phyloP scores from a whole-genome alignment of 2,329 filamentous ascomycete genomes.

The Colletotrichum sp. region DNA sequence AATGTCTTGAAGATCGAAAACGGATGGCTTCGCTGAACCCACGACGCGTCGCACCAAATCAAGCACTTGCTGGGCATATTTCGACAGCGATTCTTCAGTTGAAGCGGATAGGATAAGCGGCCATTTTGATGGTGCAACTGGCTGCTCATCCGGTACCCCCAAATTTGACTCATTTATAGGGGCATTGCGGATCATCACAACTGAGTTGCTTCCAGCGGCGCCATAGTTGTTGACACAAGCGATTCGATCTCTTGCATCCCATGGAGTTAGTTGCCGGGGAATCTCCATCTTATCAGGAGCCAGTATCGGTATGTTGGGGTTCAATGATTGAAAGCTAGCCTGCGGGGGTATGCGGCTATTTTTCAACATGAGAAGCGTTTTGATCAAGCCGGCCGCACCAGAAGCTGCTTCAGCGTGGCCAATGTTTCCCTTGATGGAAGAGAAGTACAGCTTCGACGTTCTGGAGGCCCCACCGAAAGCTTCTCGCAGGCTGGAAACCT shows the following conservation, averaged over 20 bases:
- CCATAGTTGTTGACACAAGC: conserved; percentile 42
- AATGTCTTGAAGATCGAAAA: background rate
- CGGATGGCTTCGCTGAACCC: background rate
- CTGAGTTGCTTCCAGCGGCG: conserved; percentile 30
- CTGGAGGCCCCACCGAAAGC: background rate
- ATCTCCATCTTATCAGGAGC: background rate
- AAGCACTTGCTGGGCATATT: background rate
- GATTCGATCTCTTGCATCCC: background rate
- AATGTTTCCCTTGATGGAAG: conserved; percentile 44
- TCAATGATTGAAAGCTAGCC: conserved; percentile 29
- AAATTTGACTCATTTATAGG: background rate
- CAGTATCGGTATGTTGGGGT: conserved; percentile 21
- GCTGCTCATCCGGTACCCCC: background rate
- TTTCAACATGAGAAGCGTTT: conserved; percentile 30
- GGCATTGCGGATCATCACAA: conserved; percentile 33
- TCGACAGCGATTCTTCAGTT: background rate
- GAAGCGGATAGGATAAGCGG: background rate
- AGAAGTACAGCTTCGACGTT: conserved; percentile 35
- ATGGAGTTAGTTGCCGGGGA: background rate
- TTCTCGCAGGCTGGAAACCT: conserved; percentile 49
- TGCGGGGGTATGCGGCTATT: conserved; percentile 26
- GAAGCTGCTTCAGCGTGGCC: conserved; percentile 31
- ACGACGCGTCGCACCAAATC: background rate
- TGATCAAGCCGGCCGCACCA: conserved; percentile 28
- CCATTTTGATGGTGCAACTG: background rate